Conservation (phyloP, 257 asterid genomes). For the Striga asiatica region DNA sequence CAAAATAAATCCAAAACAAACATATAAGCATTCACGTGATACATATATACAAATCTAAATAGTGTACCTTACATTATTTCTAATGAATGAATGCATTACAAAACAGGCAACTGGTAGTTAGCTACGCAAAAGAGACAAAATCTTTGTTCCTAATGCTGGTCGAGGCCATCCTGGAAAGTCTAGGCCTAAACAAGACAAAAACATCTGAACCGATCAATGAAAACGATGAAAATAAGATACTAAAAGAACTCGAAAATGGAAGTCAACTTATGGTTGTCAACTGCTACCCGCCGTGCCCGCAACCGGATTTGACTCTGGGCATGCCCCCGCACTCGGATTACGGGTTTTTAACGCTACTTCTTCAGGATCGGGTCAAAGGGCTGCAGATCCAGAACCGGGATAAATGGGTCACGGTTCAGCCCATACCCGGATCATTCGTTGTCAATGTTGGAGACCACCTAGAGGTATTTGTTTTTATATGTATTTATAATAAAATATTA, state of each 20-base stretch:
- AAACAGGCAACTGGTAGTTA: slow-evolving; percentile 42
- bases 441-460: slow-evolving; percentile 95
- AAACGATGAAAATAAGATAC: slow-evolving; percentile 15
- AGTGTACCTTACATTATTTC: too few species aligned
- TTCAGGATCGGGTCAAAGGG: slow-evolving; percentile 77
- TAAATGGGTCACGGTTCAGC: slow-evolving; percentile 59
- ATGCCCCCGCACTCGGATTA: slow-evolving; percentile 93
- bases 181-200: slow-evolving; percentile 35
- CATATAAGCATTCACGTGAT: too few species aligned
- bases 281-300: slow-evolving; percentile 82
- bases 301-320: slow-evolving; percentile 81
- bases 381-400: slow-evolving; percentile 43
- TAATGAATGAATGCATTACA: too few species aligned
- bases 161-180: slow-evolving; percentile 70
- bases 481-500: too few species aligned
- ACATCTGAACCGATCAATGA: not conserved
- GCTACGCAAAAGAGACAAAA: slow-evolving; percentile 50
- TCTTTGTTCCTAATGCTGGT: slow-evolving; percentile 39
- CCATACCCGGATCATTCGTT: slow-evolving; percentile 74
- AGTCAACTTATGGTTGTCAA: slow-evolving; percentile 81
- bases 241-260: slow-evolving; percentile 57
- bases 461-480: slow-evolving; percentile 52
- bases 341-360: slow-evolving; percentile 74
- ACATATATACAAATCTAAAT: too few species aligned
- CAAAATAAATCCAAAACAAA: too few species aligned